Evolutionary conservation across 2,329 filamentous ascomycete genomes (phyloP), one percentile per base, ranked within the genome.

Genomic region (Hypoxylon sp.): DNA sequence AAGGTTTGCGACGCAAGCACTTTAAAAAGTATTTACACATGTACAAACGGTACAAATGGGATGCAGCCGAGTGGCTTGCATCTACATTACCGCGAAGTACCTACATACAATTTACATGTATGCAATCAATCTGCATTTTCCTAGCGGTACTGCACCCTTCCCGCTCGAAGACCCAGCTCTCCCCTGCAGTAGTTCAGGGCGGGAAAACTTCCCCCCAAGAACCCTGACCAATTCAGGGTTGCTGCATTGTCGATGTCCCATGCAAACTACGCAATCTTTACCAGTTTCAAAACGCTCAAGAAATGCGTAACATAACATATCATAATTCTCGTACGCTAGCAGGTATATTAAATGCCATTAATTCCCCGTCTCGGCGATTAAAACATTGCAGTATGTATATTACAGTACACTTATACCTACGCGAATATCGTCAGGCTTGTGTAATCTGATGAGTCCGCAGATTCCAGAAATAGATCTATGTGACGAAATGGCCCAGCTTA

Each of bases 111-210:
- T 14, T 27, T 27, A n/a, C 56, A 60, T 51, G 54, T 51, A 63
- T 60, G 62, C 57, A 55, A 43, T 46, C 23, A 37, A 37, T 60
- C 46, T 60, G 45, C 51, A 39, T 23, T 64, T 62, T 53, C 43
- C 48, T 55, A 61, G 55, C 58, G 64, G 67, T 56, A 64, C 63
- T 69, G 64, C 61, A 67, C 53, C 57, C 51, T 67, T 65, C 64
- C 64, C 67, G 67, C 64, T 58, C 58, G 43, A 62, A 61, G 60
- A 61, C 43, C 54, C 29, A 41, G 8, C 51, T 51, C n/a, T 64
- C 67, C 67, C 67, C 63, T 69, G 67, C 67, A 69, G 67, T 69
- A 67, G 67, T 57, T 64, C 55, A 56, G 41, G 56, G 48, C 55
- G 61, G 60, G 61, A 58, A 55, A 65, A 3, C 3, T 62, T 67